These are phyloP conservation scores for Erucastrum elatum DNA, from an alignment of 345 rosid genomes.

Conservation along the genomic window DNA sequence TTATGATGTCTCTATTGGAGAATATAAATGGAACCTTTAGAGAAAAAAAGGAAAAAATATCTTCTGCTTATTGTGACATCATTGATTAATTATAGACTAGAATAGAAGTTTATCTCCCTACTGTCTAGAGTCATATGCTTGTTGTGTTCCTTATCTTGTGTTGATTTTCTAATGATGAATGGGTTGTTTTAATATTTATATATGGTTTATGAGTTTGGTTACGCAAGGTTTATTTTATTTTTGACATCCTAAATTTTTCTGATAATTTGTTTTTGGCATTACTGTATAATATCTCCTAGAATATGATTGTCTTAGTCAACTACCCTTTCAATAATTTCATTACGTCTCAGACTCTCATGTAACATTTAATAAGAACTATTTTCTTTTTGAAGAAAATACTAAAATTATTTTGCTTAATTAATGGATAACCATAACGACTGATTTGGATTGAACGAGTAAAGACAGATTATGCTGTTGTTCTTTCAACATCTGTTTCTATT, in stretches of 20 bases:
- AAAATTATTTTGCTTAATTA: no score
- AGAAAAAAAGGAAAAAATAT: no score
- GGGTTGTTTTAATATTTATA: neutral
- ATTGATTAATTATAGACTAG: slow-evolving; percentile 1
- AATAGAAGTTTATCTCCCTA: neutral
- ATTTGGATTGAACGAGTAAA: neutral
- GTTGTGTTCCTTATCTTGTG: neutral
- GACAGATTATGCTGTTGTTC: neutral
- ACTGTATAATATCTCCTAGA: neutral
- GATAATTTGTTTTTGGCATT: neutral
- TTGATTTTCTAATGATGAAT: neutral
- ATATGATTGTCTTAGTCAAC: slow-evolving; percentile 19
- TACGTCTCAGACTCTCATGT: neutral
- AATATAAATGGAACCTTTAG: no score
- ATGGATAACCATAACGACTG: neutral
- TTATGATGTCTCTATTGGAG: no score
- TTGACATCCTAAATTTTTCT: neutral
- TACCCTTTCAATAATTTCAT: neutral
- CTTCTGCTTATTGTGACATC: no score
- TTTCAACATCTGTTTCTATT: neutral
- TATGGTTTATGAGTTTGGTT: neutral
- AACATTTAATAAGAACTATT: neutral
- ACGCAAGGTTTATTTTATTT: neutral
- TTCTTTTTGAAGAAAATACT: no score
- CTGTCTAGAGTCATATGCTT: neutral